phyloP scores from a whole-genome alignment of 345 rosid species.

The Salix udensis region DNA sequence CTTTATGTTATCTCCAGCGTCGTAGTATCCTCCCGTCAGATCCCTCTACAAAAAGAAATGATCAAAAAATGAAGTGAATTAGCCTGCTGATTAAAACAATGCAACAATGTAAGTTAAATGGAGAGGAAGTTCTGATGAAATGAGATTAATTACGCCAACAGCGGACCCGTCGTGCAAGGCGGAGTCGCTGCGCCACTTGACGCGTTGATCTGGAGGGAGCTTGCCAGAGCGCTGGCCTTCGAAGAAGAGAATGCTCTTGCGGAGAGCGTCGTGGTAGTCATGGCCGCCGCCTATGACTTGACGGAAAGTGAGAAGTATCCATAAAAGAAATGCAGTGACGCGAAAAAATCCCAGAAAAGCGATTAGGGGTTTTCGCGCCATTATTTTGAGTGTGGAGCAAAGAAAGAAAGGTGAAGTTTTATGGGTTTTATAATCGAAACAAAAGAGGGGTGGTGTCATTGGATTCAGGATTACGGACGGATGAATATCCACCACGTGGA shows the following conservation, averaged over 20 bases:
- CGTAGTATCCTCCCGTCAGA: constrained; percentile 35
- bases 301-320: constrained; percentile 27
- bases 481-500: constrained; percentile 47
- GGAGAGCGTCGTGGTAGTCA: constrained; percentile 26
- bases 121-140: background rate
- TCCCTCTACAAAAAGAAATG: constrained; percentile 15
- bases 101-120: background rate
- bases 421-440: constrained; percentile 41
- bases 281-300: constrained; percentile 31
- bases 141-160: constrained; percentile 12
- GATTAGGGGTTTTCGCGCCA: constrained; percentile 67
- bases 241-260: constrained; percentile 33
- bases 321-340: constrained; percentile 27
- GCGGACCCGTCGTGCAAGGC: constrained; percentile 32
- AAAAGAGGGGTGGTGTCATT: constrained; percentile 32
- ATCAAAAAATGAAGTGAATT: background rate
- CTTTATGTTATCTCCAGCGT: constrained; percentile 36
- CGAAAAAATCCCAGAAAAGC: constrained; percentile 16
- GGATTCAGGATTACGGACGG: constrained; percentile 62
- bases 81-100: background rate
- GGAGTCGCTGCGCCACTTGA: constrained; percentile 31
- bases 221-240: constrained; percentile 20
- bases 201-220: constrained; percentile 32
- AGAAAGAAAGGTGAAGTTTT: constrained; percentile 7
- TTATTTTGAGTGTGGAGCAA: constrained; percentile 16